phyloP scores from a whole-genome alignment of 805 yeast genomes.

The Dipodascopsis uninucleata region DNA sequence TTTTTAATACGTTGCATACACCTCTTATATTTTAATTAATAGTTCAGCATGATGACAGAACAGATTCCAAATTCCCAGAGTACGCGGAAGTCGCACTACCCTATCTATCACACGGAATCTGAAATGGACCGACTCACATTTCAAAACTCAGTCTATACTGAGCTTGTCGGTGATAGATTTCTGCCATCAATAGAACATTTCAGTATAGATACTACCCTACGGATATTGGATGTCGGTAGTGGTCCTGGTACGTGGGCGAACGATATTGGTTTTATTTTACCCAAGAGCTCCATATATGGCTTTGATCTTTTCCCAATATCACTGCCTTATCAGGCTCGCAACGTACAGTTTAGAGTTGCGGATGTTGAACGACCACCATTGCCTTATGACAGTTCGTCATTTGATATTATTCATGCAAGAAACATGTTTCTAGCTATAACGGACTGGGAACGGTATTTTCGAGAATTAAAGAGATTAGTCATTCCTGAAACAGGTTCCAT shows the following conservation, averaged over 20 bases:
- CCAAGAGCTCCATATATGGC: conserved; percentile 9
- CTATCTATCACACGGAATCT: conserved; percentile 6
- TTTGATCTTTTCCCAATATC: conserved; percentile 7
- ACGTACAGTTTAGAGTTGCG: conserved; percentile 10
- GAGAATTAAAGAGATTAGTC: conserved; percentile 16
- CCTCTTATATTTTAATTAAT: too few species aligned
- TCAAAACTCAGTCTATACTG: conserved; percentile 9
- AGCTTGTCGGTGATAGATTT: conserved; percentile 18
- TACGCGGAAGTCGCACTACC: conserved; percentile 8
- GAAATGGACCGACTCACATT: conserved; percentile 16
- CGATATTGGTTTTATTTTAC: conserved; percentile 18
- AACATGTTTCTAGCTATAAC: conserved; percentile 7
- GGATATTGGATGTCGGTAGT: conserved; percentile 15
- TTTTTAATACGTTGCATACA: too few species aligned
- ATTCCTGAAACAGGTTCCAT: conserved; percentile 11
- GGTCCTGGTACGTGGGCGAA: conserved; percentile 20
- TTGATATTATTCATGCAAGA: conserved; percentile 17
- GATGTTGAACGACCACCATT: conserved; percentile 13
- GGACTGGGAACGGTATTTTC: conserved; percentile 12
- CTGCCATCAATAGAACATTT: conserved; percentile 17
- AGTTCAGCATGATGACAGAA: too few species aligned
- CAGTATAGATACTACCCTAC: conserved; percentile 3
- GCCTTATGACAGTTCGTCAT: conserved; percentile 6
- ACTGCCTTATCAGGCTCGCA: conserved; percentile 7
- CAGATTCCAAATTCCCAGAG: too few species aligned